phyloP scores from a whole-genome alignment of 371 early-diverging fungal genomes.

The Mortierella sp. region DNA sequence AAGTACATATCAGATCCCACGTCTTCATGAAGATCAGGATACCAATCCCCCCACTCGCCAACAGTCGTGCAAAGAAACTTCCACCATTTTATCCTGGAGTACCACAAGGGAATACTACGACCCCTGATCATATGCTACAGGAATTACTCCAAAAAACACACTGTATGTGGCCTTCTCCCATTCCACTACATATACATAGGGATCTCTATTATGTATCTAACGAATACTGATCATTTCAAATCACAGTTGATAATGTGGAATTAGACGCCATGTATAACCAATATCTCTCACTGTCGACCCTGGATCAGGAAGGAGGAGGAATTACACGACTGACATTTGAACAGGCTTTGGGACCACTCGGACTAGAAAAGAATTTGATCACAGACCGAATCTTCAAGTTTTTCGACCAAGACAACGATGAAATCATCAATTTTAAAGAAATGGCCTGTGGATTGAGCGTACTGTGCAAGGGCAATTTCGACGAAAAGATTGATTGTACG shows the following conservation, averaged over 20 bases:
- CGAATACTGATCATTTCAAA: neutral
- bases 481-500: slow-evolving; percentile 88
- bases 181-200: neutral
- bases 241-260: slow-evolving; percentile 84
- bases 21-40: slow-evolving; percentile 92
- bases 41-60: slow-evolving; percentile 95
- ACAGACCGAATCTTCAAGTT: slow-evolving; percentile 90
- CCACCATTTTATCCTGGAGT: slow-evolving; percentile 85
- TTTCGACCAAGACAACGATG: slow-evolving; percentile 89
- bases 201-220: neutral
- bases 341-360: slow-evolving; percentile 89
- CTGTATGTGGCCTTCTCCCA: slow-evolving; percentile 59
- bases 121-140: slow-evolving; percentile 45
- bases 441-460: slow-evolving; percentile 87
- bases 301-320: slow-evolving; percentile 71
- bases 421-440: slow-evolving; percentile 83
- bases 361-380: slow-evolving; percentile 87
- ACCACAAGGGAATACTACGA: slow-evolving; percentile 28
- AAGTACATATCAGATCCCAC: slow-evolving; percentile 86
- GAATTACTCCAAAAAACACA: slow-evolving; percentile 76
- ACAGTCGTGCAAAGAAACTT: slow-evolving; percentile 86
- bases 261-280: slow-evolving; percentile 89
- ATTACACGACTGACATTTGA: slow-evolving; percentile 87
- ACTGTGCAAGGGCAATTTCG: slow-evolving; percentile 88
- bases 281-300: slow-evolving; percentile 83